A percentile compares a stretch with the other conserved stretches of the same genome.
These are phyloP conservation scores for Barnettozyma sp. DNA, from an alignment of 805 yeast species.

Conservation along the genomic window DNA sequence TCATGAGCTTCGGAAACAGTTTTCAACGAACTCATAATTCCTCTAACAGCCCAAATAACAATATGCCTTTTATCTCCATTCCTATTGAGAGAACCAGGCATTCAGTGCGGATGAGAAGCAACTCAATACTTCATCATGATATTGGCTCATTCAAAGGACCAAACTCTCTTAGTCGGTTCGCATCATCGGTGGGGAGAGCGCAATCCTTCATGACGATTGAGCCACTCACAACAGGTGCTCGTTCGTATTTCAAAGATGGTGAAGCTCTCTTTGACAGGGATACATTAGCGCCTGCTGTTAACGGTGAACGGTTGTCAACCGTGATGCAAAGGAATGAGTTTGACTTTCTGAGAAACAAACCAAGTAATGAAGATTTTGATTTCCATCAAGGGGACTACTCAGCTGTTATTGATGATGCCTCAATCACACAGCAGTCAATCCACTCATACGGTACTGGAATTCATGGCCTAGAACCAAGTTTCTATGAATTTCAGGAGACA, in stretches of 20 bases:
- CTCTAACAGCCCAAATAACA: conserved; percentile 1
- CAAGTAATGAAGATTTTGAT: conserved; percentile 17
- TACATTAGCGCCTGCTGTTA: conserved; percentile 55
- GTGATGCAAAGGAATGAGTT: conserved; percentile 37
- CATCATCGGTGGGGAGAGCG: conserved; percentile 72
- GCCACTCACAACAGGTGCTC: conserved; percentile 31
- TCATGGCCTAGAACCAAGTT: conserved; percentile 28
- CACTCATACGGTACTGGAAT: conserved; percentile 29
- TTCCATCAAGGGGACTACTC: conserved; percentile 28
- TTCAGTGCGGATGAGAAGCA: conserved; percentile 26
- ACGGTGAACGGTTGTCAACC: conserved; percentile 59
- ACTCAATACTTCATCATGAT: conserved; percentile 37
- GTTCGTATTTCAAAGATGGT: conserved; percentile 57
- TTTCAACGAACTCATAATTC: conserved; percentile 3
- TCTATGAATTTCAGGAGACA: conserved; percentile 40
- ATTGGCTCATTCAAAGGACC: conserved; percentile 56
- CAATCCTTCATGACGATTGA: conserved; percentile 61
- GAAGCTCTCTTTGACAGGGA: conserved; percentile 67
- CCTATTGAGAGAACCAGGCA: conserved; percentile 19
- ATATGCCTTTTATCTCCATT: conserved; percentile 13
- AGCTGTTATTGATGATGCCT: conserved; percentile 34
- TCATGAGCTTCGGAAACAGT: conserved; percentile 3
- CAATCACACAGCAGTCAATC: conserved; percentile 26
- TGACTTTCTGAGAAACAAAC: conserved; percentile 21
- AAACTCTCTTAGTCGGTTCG: conserved; percentile 71